These are phyloP conservation scores for Zangia roseola DNA, from an alignment of 768 basidiomycete species.

Conservation along the genomic window DNA sequence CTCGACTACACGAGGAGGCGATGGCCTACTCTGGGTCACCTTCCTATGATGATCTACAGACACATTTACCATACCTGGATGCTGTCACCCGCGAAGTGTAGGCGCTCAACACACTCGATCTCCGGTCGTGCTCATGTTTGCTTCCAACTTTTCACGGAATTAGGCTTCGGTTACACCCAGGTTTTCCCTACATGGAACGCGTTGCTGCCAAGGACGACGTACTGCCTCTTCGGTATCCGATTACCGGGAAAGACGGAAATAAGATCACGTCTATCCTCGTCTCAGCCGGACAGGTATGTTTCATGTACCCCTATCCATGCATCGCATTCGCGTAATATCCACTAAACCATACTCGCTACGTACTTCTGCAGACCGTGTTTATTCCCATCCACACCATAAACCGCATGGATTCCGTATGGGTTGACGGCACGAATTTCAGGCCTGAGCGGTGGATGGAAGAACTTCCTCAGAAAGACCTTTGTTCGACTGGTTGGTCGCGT, in stretches of 20 bases:
- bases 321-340: no score
- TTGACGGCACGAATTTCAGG: not conserved
- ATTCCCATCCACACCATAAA: slow-evolving; percentile 3
- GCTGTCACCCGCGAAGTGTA: slow-evolving; percentile 6
- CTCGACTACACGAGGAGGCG: slow-evolving; percentile 1
- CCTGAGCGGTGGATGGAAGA: slow-evolving; percentile 3
- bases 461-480: slow-evolving; percentile 2
- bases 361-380: slow-evolving; percentile 7
- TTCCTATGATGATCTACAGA: slow-evolving; percentile 6
- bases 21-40: not conserved
- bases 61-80: slow-evolving; percentile 6
- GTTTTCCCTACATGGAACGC: slow-evolving; percentile 2
- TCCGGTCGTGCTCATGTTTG: not conserved
- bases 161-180: slow-evolving; percentile 2
- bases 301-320: no score
- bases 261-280: slow-evolving; percentile 1
- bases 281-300: slow-evolving; percentile 5
- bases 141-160: not conserved
- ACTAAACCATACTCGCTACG: no score
- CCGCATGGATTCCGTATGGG: slow-evolving; percentile 1
- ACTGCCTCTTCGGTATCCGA: slow-evolving; percentile 4
- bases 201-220: slow-evolving; percentile 2
- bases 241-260: not conserved
- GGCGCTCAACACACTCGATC: not conserved
- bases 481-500: slow-evolving; percentile 4